phyloP scores from a whole-genome alignment of 225 moss, liverwort and hornwort species.

The Pseudisothecium myosuroides region DNA sequence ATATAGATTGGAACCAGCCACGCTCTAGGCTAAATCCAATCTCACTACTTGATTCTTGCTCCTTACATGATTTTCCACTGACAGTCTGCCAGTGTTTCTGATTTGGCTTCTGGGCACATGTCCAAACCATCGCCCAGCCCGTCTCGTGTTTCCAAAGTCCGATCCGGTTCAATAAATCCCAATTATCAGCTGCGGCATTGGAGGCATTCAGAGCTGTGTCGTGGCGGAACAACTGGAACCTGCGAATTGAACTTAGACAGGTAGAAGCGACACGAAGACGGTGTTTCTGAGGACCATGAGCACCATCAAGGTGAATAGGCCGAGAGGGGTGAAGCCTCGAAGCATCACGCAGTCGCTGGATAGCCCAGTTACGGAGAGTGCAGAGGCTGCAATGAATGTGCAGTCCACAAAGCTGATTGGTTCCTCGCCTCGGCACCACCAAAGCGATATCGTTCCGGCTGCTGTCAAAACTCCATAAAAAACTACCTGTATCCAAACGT shows the following conservation, averaged over 20 bases:
- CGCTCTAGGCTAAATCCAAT: slow-evolving; percentile 25
- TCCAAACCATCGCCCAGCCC: not conserved
- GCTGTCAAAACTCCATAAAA: slow-evolving; percentile 28
- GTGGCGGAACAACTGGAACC: slow-evolving; percentile 23
- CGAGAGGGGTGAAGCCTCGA: slow-evolving; percentile 31
- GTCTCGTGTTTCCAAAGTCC: not conserved
- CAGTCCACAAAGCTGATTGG: slow-evolving; percentile 34
- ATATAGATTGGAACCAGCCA: slow-evolving; percentile 44
- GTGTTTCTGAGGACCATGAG: slow-evolving; percentile 51
- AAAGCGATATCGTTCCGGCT: slow-evolving; percentile 32
- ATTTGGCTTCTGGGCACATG: not conserved
- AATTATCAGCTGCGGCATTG: not conserved
- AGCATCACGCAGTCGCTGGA: slow-evolving; percentile 13
- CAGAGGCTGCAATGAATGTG: slow-evolving; percentile 32
- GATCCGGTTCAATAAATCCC: not conserved
- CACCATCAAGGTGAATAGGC: slow-evolving; percentile 19
- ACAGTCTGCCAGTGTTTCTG: not conserved
- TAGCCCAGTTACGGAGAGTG: slow-evolving; percentile 47
- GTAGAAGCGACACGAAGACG: slow-evolving; percentile 48
- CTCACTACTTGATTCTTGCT: not conserved
- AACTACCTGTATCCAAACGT: slow-evolving; percentile 28
- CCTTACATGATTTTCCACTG: not conserved
- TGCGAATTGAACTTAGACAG: slow-evolving; percentile 24
- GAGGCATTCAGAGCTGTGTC: not conserved
- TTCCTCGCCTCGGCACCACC: slow-evolving; percentile 20